phyloP scores from a whole-genome alignment of 257 asterid species.

The Parsonsia alboflavescens region DNA sequence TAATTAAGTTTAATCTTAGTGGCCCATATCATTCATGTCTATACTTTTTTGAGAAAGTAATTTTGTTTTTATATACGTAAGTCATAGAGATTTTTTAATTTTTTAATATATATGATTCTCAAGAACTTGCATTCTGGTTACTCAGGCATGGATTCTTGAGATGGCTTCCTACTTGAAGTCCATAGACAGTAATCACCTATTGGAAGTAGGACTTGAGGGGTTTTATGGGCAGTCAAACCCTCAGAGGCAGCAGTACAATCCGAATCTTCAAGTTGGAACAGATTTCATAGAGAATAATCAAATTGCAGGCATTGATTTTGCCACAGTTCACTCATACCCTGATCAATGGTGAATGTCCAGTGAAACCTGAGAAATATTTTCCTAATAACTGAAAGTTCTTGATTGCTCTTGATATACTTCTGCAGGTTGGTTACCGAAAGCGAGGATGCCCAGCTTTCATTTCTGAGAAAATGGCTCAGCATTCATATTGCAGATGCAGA shows the following conservation, averaged over 20 bases:
- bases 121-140: background rate
- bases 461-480: slow-evolving; percentile 45
- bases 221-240: slow-evolving; percentile 45
- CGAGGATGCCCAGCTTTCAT: slow-evolving; percentile 45
- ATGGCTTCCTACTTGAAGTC: slow-evolving; percentile 66
- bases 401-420: background rate
- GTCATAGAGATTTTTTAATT: too few species aligned
- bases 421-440: slow-evolving; percentile 39
- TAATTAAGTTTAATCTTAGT: too few species aligned
- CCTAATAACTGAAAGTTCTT: background rate
- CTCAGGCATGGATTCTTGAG: slow-evolving; percentile 62
- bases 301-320: slow-evolving; percentile 52
- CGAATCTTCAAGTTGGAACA: slow-evolving; percentile 46
- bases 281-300: slow-evolving; percentile 60
- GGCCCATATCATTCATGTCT: too few species aligned
- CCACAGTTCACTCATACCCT: slow-evolving; percentile 61
- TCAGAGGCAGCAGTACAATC: slow-evolving; percentile 30
- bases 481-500: slow-evolving; percentile 54
- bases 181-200: slow-evolving; percentile 49
- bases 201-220: slow-evolving; percentile 69
- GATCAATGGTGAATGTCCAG: slow-evolving; percentile 42
- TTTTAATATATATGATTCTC: too few species aligned
- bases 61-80: too few species aligned
- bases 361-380: background rate
- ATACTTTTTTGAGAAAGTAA: too few species aligned